phyloP scores from a whole-genome alignment of 2,329 filamentous ascomycete genomes.

The Aspergillus cejpii region DNA sequence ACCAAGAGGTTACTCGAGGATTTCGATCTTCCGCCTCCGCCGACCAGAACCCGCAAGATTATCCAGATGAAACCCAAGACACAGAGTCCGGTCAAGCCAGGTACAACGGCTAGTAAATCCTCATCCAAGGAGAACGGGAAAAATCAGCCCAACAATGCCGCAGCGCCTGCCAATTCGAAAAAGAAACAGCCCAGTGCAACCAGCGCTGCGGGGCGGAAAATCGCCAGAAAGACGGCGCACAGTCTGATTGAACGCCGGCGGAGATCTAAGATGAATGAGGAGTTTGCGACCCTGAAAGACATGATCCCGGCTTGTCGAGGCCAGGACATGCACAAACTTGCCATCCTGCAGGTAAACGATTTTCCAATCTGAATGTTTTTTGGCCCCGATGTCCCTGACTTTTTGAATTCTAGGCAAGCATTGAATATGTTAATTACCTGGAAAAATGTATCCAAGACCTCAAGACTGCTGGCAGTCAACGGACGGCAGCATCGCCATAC shows the following conservation, averaged over 20 bases:
- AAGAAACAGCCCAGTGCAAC: conserved; percentile 70
- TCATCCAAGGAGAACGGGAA: conserved; percentile 25
- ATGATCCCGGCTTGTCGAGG: conserved; percentile 96
- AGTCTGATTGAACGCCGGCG: conserved; percentile 86
- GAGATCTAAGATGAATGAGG: conserved; percentile 97
- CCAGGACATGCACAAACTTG: conserved; percentile 94
- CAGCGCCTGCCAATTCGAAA: conserved; percentile 48
- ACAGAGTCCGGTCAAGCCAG: conserved; percentile 43
- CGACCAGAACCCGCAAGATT: conserved; percentile 87
- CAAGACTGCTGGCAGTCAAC: conserved; percentile 48
- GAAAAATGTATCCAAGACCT: conserved; percentile 80
- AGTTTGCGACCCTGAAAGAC: conserved; percentile 85
- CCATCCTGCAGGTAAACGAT: conserved; percentile 73
- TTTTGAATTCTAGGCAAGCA: conserved; percentile 62
- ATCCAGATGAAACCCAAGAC: conserved; percentile 86
- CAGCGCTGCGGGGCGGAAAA: conserved; percentile 86
- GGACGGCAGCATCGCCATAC: conserved; percentile 11
- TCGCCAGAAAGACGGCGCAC: conserved; percentile 91
- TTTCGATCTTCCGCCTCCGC: conserved; percentile 83
- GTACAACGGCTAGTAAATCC: conserved; percentile 17
- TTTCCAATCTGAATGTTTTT: conserved; percentile 4
- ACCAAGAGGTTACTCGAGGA: conserved; percentile 39
- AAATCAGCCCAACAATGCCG: conserved; percentile 11
- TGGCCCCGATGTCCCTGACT: conserved; percentile 4
- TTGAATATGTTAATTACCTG: conserved; percentile 91